phyloP scores from a whole-genome alignment of 176 grass and related monocot genomes.

The Ensete glaucum region DNA sequence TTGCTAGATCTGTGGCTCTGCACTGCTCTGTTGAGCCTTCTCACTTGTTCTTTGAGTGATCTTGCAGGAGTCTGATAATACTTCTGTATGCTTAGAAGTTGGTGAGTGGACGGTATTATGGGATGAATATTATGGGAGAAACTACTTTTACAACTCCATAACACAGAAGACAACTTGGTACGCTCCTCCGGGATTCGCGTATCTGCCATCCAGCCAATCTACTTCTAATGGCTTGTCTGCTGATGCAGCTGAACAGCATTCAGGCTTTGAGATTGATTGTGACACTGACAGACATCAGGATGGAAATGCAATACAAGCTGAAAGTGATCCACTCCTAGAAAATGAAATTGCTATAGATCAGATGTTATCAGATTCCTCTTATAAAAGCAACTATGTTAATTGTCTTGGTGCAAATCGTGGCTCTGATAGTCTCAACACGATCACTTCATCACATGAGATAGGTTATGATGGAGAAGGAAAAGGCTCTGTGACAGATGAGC shows the following conservation, averaged over 20 bases:
- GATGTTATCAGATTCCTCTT: not conserved
- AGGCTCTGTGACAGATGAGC: slow-evolving; percentile 12
- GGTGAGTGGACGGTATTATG: slow-evolving; percentile 71
- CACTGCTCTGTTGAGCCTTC: slow-evolving; percentile 26
- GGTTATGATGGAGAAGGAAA: slow-evolving; percentile 25
- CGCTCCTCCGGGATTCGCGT: slow-evolving; percentile 64
- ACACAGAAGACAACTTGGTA: slow-evolving; percentile 80
- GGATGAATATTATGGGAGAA: slow-evolving; percentile 65
- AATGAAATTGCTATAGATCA: slow-evolving; percentile 16
- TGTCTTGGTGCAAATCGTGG: not conserved
- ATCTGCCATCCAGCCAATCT: slow-evolving; percentile 34
- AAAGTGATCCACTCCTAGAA: slow-evolving; percentile 26
- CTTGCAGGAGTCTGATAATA: slow-evolving; percentile 24
- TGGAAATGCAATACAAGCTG: slow-evolving; percentile 24
- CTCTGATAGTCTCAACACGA: not conserved
- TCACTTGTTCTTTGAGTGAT: slow-evolving; percentile 15
- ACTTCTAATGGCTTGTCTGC: slow-evolving; percentile 6
- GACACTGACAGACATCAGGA: not conserved
- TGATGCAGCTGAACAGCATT: slow-evolving; percentile 8
- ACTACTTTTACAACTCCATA: slow-evolving; percentile 71
- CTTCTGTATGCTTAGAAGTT: slow-evolving; percentile 34
- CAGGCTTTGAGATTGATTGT: not conserved
- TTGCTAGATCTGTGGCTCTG: not conserved
- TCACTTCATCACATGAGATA: slow-evolving; percentile 28
- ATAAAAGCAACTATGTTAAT: slow-evolving; percentile 7